Conservation (phyloP, 2,329 filamentous ascomycete genomes). For the Aspergillus novofumigatus region DNA sequence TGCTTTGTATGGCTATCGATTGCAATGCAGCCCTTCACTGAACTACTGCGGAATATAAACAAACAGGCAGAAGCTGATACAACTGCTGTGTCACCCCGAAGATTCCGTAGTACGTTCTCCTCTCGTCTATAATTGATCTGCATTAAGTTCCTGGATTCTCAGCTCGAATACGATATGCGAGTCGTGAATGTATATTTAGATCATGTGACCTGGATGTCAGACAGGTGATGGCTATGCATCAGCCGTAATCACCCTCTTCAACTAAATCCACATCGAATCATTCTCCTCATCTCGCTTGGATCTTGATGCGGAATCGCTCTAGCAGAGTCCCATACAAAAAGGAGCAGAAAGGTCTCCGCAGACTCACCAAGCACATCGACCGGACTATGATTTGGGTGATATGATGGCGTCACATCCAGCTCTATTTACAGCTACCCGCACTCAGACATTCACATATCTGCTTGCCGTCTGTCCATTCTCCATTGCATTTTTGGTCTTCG, state of each 20-base stretch:
- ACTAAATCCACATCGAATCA: background rate
- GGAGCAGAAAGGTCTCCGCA: background rate
- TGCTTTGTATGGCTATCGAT: background rate
- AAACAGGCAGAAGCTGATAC: background rate
- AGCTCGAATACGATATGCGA: background rate
- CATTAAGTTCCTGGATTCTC: background rate
- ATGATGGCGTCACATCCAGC: slow-evolving; percentile 28
- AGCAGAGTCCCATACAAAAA: background rate
- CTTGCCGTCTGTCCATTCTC: slow-evolving; percentile 61
- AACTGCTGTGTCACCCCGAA: background rate
- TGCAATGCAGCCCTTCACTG: background rate
- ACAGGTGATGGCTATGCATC: background rate
- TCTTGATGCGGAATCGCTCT: background rate
- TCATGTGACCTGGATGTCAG: background rate
- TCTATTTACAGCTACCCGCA: slow-evolving; percentile 54
- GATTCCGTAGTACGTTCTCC: background rate
- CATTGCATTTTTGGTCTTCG: slow-evolving; percentile 63
- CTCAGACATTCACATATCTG: slow-evolving; percentile 58
- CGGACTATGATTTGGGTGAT: background rate
- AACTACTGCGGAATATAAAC: background rate
- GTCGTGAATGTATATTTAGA: background rate
- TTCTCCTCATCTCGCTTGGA: background rate
- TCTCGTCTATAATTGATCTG: background rate
- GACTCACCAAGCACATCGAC: background rate
- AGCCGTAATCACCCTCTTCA: background rate